These are phyloP conservation scores for Scenedesmus sp. DNA, from an alignment of 163 green algal genomes.

Conservation along the genomic window DNA sequence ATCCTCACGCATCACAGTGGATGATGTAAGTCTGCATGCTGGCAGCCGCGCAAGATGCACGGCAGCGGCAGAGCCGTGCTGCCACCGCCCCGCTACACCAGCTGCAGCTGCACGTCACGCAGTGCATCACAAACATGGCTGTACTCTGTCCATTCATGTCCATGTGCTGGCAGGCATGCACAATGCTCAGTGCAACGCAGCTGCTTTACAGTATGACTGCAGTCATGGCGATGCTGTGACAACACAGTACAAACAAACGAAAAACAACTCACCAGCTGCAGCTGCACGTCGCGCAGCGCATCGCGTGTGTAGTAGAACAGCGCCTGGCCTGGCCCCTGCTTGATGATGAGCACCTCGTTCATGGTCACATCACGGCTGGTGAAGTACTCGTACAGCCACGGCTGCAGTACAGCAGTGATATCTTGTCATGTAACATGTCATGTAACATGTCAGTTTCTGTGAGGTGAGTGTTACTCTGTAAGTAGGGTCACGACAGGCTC, in stretches of 20 bases:
- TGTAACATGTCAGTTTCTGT: neutral
- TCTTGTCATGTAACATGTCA: neutral
- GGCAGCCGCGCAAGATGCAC: too few species aligned
- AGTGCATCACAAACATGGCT: neutral
- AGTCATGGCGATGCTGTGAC: too few species aligned
- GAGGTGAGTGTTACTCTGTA: neutral
- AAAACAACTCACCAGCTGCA: constrained; percentile 16
- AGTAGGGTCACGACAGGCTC: neutral
- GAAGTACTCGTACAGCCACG: constrained; percentile 59
- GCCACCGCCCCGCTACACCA: neutral
- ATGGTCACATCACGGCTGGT: constrained; percentile 58
- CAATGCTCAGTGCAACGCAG: too few species aligned
- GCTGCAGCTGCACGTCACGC: constrained; percentile 26
- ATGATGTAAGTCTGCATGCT: too few species aligned
- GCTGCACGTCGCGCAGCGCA: constrained; percentile 25
- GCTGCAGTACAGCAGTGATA: neutral
- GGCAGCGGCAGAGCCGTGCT: too few species aligned
- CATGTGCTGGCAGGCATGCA: too few species aligned
- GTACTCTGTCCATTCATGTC: too few species aligned
- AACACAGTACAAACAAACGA: neutral
- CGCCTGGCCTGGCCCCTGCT: neutral
- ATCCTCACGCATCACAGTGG: too few species aligned
- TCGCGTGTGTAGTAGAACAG: constrained; percentile 44
- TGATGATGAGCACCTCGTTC: constrained; percentile 64
- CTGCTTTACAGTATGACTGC: too few species aligned